Evolutionary conservation across 108 stramenopile genomes (phyloP), one percentile per base, ranked within the genome.

Genomic region (Cyclostephanos invisitatus): DNA sequence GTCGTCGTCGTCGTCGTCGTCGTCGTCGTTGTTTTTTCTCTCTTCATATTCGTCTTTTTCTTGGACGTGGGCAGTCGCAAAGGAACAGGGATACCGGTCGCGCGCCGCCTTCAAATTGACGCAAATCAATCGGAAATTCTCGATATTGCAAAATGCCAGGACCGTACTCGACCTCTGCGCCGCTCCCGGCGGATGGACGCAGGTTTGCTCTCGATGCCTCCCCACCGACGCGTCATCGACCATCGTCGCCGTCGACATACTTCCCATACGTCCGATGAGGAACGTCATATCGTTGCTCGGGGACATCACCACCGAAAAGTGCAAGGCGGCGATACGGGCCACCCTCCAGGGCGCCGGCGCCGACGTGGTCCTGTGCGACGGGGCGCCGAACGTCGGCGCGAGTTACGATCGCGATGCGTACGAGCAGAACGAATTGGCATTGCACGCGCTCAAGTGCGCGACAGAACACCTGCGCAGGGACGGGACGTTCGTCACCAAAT

Each of bases 161-260:
- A 91, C 95, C 6, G 88, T 95, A 35, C 82, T 99, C 62, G 99
- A 99, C 81, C 86, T 99, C 15, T 99, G 99, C 82, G 99, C 97
- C 18, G 99, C 99, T 22, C 99, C 99, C 27, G 99, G 99, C 22
- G 99, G 99, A 35, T 99, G 99, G 99, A 91, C 96, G 24, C 99
- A 99, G 82, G 96, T 99, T 10, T 92, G 93, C 29, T 72, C 86
- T 5, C 90, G 98, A 42, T 69, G 83, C 62, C 90, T 93, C 80
- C 83, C 87, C 47, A 69, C 44, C 64, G 59, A 69, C 21, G 69
- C 84, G 57, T 75, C 78, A 35, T 77, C 82, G 48, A 86, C 92
- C 46, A 95, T 99, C 54, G 77, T 99, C 18, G 98, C 97, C 18
- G 96, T 99, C 9, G 99, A 99, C 82, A 89, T 99, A 65, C 70